Evolutionary conservation across 2,329 filamentous ascomycete species (phyloP).

Genomic region (Didymellaceae sp.): DNA sequence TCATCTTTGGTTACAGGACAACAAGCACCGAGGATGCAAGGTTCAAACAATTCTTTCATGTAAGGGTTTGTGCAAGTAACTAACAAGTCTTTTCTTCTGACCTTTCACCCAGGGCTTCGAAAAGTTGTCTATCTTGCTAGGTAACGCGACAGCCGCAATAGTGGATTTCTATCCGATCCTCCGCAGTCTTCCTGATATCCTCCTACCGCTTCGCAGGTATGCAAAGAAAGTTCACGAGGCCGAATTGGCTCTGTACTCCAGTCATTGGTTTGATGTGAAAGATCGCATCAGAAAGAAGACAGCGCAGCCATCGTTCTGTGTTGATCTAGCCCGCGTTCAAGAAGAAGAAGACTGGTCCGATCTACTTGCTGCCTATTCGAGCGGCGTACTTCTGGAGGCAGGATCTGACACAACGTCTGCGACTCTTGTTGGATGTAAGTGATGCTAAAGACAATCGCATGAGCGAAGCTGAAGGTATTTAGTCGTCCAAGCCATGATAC

Average conservation of each 20-base stretch:
- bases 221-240: conserved; percentile 53
- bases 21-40: conserved; percentile 25
- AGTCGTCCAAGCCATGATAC: conserved; percentile 33
- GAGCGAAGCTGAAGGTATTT: not conserved
- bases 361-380: conserved; percentile 27
- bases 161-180: conserved; percentile 57
- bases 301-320: conserved; percentile 29
- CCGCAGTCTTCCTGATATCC: conserved; percentile 44
- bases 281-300: conserved; percentile 2
- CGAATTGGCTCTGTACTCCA: conserved; percentile 47
- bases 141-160: conserved; percentile 47
- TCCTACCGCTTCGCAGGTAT: conserved; percentile 45
- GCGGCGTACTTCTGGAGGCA: conserved; percentile 36
- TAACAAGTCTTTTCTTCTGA: too few relatives aligned
- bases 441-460: not conserved
- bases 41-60: conserved; percentile 23
- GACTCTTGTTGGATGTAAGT: conserved; percentile 25
- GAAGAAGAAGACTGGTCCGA: conserved; percentile 29
- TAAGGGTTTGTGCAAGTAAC: too few relatives aligned
- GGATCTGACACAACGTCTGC: conserved; percentile 39
- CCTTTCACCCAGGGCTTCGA: conserved; percentile 51
- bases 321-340: conserved; percentile 29
- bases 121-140: conserved; percentile 52
- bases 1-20: conserved; percentile 56
- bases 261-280: conserved; percentile 29